Evolutionary conservation across 352 stramenopile species (phyloP), one percentile per base, ranked within the genome.

Genomic region (Phytophthora capsici): DNA sequence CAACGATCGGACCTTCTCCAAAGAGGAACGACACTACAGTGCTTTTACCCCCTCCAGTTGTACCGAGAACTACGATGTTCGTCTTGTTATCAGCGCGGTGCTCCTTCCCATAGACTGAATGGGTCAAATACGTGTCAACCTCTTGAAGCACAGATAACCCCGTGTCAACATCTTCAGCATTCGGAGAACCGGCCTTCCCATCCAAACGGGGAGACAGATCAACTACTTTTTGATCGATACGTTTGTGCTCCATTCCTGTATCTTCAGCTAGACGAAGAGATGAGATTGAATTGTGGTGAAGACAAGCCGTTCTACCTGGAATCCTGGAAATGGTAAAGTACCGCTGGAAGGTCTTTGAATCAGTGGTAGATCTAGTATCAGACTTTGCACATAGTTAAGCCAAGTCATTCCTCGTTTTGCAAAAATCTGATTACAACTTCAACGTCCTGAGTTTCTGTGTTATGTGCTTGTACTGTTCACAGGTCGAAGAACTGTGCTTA

Each of bases 11-110:
- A 0, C 53, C 53, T 10, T 63, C n/a, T 2, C 66, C 60, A 34
- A 70, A 66, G 12, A 73, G 66, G 16, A 73, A 70, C 19, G 53
- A 69, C 13, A 65, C 46, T 1, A 73, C 40, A 0, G 52, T 66
- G 44, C 40, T 59, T 47, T 73, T 73, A 2, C 60, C 66, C 4
- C 36, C 48, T 1, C 64, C 66, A n/a, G 41, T 70, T 4, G 59
- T 70, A 0, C 53, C 66, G 13, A 73, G 40, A 25, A 70, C 28
- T 2, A 66, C 59, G 48, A 66, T 43, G 30, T 63, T 73, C 0
- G 30, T 6, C 10, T 61, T 22, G 6, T 10, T 4, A 4, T 48
- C 14, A 10, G 14, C 4, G 10, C 30, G 17, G 4, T 12, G 14
- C 17, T 16, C 30, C 9, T 30, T 26, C 12, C 34, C 52, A 46